phyloP scores from a whole-genome alignment of 2,329 filamentous ascomycete genomes.

The Cercospora citrullina region DNA sequence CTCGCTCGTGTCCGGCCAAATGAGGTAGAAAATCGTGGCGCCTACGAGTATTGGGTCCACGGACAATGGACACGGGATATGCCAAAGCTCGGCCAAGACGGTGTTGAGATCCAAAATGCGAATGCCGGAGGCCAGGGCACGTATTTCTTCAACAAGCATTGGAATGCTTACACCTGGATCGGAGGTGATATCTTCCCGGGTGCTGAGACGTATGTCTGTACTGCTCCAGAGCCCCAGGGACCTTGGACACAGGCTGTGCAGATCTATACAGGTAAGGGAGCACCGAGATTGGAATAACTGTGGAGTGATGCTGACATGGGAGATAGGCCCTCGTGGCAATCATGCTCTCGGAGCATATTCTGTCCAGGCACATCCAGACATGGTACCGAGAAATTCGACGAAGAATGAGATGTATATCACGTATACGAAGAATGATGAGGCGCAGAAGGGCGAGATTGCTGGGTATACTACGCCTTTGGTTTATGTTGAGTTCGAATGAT shows the following conservation, averaged over 20 bases:
- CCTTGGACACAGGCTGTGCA: conserved; percentile 27
- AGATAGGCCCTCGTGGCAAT: conserved; percentile 18
- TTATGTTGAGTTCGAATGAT: conserved; percentile 23
- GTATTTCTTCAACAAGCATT: conserved; percentile 32
- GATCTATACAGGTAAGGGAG: conserved; percentile 12
- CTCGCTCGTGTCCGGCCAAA: conserved; percentile 20
- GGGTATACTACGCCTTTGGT: conserved; percentile 24
- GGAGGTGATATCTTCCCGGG: conserved; percentile 27
- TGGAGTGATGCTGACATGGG: background rate
- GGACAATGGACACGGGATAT: conserved; percentile 17
- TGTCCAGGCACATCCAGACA: conserved; percentile 24
- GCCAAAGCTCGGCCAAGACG: conserved; percentile 14
- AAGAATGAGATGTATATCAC: conserved; percentile 26
- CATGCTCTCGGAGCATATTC: conserved; percentile 21
- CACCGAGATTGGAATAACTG: background rate
- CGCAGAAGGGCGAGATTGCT: conserved; percentile 9
- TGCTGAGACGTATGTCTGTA: conserved; percentile 29
- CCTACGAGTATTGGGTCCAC: conserved; percentile 23
- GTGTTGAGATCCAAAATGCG: conserved; percentile 25
- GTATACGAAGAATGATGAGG: conserved; percentile 24
- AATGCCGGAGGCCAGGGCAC: conserved; percentile 31
- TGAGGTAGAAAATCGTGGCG: conserved; percentile 17
- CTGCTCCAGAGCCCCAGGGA: conserved; percentile 31
- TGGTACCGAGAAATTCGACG: conserved; percentile 13
- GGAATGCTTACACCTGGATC: conserved; percentile 34